Conservation (phyloP, 768 basidiomycete species). For the Amanita jacksonii region DNA sequence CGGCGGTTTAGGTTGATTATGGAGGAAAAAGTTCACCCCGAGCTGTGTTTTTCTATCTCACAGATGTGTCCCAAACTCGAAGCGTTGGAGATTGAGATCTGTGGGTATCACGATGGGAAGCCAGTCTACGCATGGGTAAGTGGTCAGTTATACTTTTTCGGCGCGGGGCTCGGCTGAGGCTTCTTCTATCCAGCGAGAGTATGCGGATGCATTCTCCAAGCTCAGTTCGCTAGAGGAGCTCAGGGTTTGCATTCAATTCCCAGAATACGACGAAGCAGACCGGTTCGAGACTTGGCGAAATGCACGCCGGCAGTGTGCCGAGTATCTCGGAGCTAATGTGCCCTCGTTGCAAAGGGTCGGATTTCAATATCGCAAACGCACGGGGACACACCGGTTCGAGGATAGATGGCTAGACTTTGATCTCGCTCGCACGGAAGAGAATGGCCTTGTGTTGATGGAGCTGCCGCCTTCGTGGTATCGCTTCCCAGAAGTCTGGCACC, state of each 20-base stretch:
- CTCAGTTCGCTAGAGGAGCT: constrained; percentile 18
- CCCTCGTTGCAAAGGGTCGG: constrained; percentile 24
- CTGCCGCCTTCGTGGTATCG: constrained; percentile 28
- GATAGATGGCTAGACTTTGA: constrained; percentile 34
- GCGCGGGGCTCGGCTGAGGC: neutral
- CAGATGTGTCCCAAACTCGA: constrained; percentile 26
- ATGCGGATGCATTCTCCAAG: constrained; percentile 22
- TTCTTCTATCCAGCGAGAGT: constrained; percentile 19
- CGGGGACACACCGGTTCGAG: constrained; percentile 29
- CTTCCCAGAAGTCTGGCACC: constrained; percentile 32
- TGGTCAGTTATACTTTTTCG: constrained; percentile 7
- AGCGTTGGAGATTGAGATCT: constrained; percentile 31
- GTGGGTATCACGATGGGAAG: constrained; percentile 32
- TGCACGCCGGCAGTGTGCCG: constrained; percentile 26
- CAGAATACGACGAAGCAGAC: constrained; percentile 25
- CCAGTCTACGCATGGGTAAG: constrained; percentile 30
- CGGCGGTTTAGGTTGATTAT: constrained; percentile 28
- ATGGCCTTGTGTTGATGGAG: constrained; percentile 19
- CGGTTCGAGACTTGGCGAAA: constrained; percentile 22
- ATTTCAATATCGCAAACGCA: constrained; percentile 31
- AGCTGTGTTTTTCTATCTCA: constrained; percentile 23
- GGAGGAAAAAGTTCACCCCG: constrained; percentile 28
- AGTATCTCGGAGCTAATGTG: constrained; percentile 23
- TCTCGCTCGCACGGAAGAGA: constrained; percentile 17
- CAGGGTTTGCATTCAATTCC: constrained; percentile 29